Percentiles rank a stretch among this genome's conserved stretches.
Conservation (phyloP, 164 flowering plant genomes). For the Stephania yunnanensis region DNA sequence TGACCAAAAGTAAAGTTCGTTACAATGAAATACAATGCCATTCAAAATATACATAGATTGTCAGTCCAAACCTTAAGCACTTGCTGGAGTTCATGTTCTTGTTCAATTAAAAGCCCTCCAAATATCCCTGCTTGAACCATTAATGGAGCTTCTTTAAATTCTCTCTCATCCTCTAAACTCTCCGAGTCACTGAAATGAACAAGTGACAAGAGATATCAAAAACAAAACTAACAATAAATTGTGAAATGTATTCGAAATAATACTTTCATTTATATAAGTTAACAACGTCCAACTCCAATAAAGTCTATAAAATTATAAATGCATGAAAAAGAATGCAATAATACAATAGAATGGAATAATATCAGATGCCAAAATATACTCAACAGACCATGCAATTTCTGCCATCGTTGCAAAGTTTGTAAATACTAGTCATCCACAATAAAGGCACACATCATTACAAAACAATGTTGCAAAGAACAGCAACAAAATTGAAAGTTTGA, state of each 20-base stretch:
- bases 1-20: not conserved
- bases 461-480: too few relatives aligned
- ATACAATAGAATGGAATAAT: too few relatives aligned
- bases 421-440: too few relatives aligned
- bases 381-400: too few relatives aligned
- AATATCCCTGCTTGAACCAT: conserved; percentile 39
- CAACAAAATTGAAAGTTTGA: too few relatives aligned
- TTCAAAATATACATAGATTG: not conserved
- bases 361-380: too few relatives aligned
- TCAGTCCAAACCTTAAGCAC: conserved; percentile 34
- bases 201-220: not conserved
- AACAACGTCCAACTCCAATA: too few relatives aligned
- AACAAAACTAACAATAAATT: not conserved
- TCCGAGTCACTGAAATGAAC: conserved; percentile 38
- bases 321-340: too few relatives aligned
- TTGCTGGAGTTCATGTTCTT: conserved; percentile 39
- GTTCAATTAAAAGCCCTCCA: conserved; percentile 52
- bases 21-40: not conserved
- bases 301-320: too few relatives aligned
- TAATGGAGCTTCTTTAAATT: conserved; percentile 24
- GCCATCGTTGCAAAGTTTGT: too few relatives aligned
- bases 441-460: too few relatives aligned
- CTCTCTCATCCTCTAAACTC: conserved; percentile 43
- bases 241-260: not conserved
- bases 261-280: too few relatives aligned